Evolutionary conservation across 2,329 filamentous ascomycete species (phyloP), one percentile per base, ranked within the genome.

Genomic region (Alternaria burnsii): DNA sequence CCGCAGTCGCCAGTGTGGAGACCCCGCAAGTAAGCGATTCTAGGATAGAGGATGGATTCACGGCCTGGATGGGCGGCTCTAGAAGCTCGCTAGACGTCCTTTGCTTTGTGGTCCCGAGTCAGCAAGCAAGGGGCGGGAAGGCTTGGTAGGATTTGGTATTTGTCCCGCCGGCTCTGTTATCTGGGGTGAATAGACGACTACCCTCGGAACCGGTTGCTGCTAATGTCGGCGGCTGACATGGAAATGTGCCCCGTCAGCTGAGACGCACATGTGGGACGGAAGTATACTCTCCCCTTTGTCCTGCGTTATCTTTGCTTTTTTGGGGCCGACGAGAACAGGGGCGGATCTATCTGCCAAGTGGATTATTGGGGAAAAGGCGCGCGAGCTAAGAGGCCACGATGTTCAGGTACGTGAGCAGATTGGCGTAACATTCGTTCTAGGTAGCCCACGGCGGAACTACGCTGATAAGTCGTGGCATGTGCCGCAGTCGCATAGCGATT

Each of bases 11-110:
- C 34, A 57, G 42, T 57, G 53, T 60, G 58, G 58, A 52, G 58
- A 57, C 48, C 58, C 58, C 58, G 42, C 58, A 60, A 46, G 53
- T 55, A 52, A 41, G 42, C 52, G 42, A 36, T 30, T 50, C 41
- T 60, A 47, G 58, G 42, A 57, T 41, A 52, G 18, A 57, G 47
- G 42, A 57, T 52, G 42, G 47, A 59, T 59, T 52, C 54, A 52
- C 52, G 52, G 52, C 58, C 52, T 59, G 52, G 58, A 56, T 58
- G 43, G 41, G 44, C 36, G 34, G 59, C 54, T 61, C 55, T 63
- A 65, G 59, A 64, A 58, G 61, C 63, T 62, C 60, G 58, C 69
- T 72, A 72, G 69, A 70, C 67, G 67, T 61, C 52, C 52, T 58
- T 59, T 62, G 52, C 64, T 70, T 61, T 61, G 59, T 34, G 58